A percentile compares a stretch with the other conserved stretches of the same genome.
These are phyloP conservation scores for Nemania diffusa DNA, from an alignment of 2,329 filamentous ascomycete genomes.

Conservation along the genomic window DNA sequence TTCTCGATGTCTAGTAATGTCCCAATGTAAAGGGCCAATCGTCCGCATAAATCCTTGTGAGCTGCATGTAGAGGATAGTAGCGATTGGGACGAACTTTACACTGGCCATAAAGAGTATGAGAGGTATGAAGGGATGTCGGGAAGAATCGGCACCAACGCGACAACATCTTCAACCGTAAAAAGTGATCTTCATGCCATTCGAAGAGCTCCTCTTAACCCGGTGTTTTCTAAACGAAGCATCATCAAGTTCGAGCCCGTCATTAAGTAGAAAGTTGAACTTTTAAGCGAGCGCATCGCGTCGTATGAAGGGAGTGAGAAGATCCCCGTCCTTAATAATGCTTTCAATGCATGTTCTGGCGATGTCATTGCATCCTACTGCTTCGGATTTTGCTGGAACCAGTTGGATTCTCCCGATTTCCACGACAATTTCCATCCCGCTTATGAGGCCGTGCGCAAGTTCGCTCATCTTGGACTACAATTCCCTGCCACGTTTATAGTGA, in stretches of 20 bases:
- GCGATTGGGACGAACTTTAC: constrained; percentile 25
- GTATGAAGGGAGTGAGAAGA: constrained; percentile 3
- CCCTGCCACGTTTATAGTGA: constrained; percentile 16
- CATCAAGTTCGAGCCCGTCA: constrained; percentile 24
- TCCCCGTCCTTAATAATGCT: constrained; percentile 14
- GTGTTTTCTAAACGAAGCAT: constrained; percentile 28
- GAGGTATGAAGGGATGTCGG: constrained; percentile 27
- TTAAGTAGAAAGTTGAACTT: constrained; percentile 25
- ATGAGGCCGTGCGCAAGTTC: constrained; percentile 26
- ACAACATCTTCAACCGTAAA: constrained; percentile 24
- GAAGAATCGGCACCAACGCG: constrained; percentile 24
- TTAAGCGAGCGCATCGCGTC: constrained; percentile 21
- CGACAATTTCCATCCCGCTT: constrained; percentile 22
- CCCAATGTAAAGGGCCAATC: constrained; percentile 29
- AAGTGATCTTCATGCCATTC: constrained; percentile 23
- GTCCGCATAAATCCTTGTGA: constrained; percentile 27
- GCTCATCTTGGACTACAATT: constrained; percentile 25
- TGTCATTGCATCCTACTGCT: constrained; percentile 26
- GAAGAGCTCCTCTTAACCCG: constrained; percentile 22
- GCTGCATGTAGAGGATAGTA: constrained; percentile 19
- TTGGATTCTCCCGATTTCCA: constrained; percentile 15
- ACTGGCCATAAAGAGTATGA: constrained; percentile 26
- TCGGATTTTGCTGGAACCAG: constrained; percentile 25
- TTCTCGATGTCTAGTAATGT: too few species aligned
- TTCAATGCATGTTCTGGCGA: constrained; percentile 28